Conservation (phyloP, 768 basidiomycete species). For the Mycena filopes region DNA sequence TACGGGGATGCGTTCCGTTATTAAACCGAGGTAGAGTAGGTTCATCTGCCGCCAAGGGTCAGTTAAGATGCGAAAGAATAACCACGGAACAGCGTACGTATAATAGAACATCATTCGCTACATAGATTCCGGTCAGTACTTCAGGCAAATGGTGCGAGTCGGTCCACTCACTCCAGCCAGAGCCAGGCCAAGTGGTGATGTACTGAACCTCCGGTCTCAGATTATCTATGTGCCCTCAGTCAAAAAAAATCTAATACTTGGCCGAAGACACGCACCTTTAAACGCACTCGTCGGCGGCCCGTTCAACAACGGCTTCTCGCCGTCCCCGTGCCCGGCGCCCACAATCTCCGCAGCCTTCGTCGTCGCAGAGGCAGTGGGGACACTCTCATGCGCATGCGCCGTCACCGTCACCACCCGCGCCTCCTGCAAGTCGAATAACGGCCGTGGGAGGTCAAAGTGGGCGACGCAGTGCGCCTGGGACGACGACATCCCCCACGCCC, state of each 20-base stretch:
- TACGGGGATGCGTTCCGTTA: constrained; percentile 48
- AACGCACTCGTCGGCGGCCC: constrained; percentile 56
- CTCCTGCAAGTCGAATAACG: constrained; percentile 17
- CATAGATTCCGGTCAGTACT: constrained; percentile 14
- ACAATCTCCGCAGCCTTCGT: neutral
- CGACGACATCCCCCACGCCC: neutral
- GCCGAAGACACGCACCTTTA: constrained; percentile 41
- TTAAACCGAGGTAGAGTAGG: constrained; percentile 46
- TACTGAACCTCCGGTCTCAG: constrained; percentile 55
- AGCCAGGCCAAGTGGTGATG: constrained; percentile 58
- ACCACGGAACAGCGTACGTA: constrained; percentile 36
- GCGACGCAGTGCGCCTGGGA: constrained; percentile 18
- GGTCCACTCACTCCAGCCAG: constrained; percentile 55
- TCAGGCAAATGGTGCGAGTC: neutral
- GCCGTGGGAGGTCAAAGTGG: constrained; percentile 23
- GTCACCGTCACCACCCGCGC: constrained; percentile 20
- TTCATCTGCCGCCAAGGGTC: constrained; percentile 41
- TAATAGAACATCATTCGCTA: constrained; percentile 61
- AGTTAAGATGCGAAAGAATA: neutral
- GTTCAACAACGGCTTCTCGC: constrained; percentile 12
- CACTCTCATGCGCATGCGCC: constrained; percentile 9
- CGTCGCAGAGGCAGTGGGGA: neutral
- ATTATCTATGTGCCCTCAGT: constrained; percentile 47
- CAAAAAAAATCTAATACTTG: neutral
- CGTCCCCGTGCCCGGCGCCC: too few relatives aligned